A percentile compares a stretch with the other conserved stretches of the same genome.
Evolutionary conservation across 441 rosid species (phyloP).

Genomic region (Erodium texanum): DNA sequence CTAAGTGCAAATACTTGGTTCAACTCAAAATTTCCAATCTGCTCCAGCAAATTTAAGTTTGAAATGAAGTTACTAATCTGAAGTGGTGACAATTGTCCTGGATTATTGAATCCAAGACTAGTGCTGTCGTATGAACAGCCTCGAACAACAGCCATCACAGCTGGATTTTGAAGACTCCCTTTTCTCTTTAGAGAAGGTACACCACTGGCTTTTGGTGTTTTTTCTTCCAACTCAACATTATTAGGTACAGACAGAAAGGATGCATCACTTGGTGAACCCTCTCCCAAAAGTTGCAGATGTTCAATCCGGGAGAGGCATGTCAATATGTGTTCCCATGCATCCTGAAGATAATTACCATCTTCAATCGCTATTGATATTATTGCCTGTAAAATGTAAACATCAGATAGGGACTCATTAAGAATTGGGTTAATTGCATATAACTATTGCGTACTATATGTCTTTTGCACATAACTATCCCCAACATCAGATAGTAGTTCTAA

Average conservation of each 20-base stretch:
- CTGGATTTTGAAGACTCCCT: constrained; percentile 87
- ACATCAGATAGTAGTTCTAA: too few species aligned
- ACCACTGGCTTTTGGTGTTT: constrained; percentile 25
- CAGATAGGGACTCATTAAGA: not conserved
- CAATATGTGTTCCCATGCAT: constrained; percentile 93
- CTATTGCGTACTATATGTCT: too few species aligned
- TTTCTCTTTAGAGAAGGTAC: constrained; percentile 43
- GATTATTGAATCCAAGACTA: constrained; percentile 47
- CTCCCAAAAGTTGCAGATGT: constrained; percentile 91
- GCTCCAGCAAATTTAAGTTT: constrained; percentile 94
- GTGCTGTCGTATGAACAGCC: constrained; percentile 97
- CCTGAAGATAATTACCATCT: constrained; percentile 93
- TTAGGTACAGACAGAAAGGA: constrained; percentile 61
- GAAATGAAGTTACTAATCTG: constrained; percentile 74
- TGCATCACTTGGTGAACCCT: constrained; percentile 92
- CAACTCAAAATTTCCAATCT: constrained; percentile 89
- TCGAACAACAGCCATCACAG: constrained; percentile 96
- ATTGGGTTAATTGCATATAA: too few species aligned
- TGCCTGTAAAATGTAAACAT: constrained; percentile 41
- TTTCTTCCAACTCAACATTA: constrained; percentile 67
- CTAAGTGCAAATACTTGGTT: constrained; percentile 95
- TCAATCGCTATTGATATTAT: constrained; percentile 88
- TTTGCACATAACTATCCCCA: too few species aligned
- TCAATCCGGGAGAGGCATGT: constrained; percentile 95
- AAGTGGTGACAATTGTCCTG: constrained; percentile 64